Evolutionary conservation across 805 yeast genomes (phyloP), one percentile per base, ranked within the genome.

Genomic region (Hagleromyces aurorensis): DNA sequence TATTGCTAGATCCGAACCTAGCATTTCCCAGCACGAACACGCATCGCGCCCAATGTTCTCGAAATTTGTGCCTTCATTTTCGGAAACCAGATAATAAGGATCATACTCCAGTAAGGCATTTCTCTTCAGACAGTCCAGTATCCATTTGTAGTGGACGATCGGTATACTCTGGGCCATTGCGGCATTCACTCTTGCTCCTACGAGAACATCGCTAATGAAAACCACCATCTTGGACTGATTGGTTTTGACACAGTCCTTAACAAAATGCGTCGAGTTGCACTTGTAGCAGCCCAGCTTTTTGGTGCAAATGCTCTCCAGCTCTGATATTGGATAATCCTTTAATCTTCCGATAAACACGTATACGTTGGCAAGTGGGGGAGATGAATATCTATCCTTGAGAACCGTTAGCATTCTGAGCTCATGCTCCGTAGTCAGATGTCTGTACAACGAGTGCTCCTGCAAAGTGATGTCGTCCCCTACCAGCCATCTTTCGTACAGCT

Each of bases 71-170:
- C 28, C 25, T 13, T 20, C 23, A 10, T 35, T 33, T 8, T 42
- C 43, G 5, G 37, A 25, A 0, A 31, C 19, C 15, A 52, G 37
- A 27, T 52, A 45, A 41, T 52, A 63, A n/a, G 57, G 52, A n/a
- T 46, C 44, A 17, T 52, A 64, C 11, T 55, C 54, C 22, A 69
- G 37, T 10, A 60, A 57, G 1, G 65, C 67, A n/a, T 59, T 55
- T 33, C 69, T 47, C 26, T 46, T 50, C 3, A 58, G 34, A 27
- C 70, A 62, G 33, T 65, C 64, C 4, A 46, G 19, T 9, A 70
- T 29, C 75, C 75, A 70, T 27, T 56, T 49, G 6, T 64, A 62
- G 33, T 59, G 59, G 3, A 67, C 65, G 3, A 66, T 48, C 2
- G 64, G 61, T 10, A 67, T 55, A 11, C 49, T 46, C 55, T 64